These are phyloP conservation scores for Tetracentron sinense DNA, from an alignment of 164 flowering plant species.

Conservation along the genomic window DNA sequence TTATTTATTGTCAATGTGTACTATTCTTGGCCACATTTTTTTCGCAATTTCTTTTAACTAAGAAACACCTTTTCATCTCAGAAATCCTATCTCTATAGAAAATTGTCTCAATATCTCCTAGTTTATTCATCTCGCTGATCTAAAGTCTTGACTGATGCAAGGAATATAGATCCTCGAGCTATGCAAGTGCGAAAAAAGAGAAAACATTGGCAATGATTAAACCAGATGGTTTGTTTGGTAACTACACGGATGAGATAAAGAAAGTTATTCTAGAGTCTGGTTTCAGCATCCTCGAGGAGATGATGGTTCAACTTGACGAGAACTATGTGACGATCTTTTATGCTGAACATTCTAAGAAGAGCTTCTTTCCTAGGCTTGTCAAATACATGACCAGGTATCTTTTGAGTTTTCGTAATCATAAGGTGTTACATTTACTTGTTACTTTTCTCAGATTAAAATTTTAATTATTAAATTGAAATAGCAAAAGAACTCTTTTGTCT, in stretches of 20 bases:
- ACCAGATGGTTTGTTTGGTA: conserved; percentile 75
- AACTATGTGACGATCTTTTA: conserved; percentile 45
- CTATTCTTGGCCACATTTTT: too few relatives aligned
- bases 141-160: background rate
- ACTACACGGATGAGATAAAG: conserved; percentile 50
- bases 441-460: too few relatives aligned
- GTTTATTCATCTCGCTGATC: background rate
- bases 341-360: conserved; percentile 64
- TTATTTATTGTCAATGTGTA: too few relatives aligned
- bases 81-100: too few relatives aligned
- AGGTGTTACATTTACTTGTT: background rate
- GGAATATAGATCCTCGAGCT: conserved; percentile 29
- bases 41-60: too few relatives aligned
- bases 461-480: too few relatives aligned
- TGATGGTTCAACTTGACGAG: conserved; percentile 46
- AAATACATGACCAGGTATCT: conserved; percentile 81
- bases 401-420: background rate
- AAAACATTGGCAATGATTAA: conserved; percentile 80
- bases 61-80: too few relatives aligned
- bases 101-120: too few relatives aligned
- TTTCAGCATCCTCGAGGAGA: conserved; percentile 50
- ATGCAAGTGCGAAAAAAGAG: conserved; percentile 35
- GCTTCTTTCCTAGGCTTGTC: conserved; percentile 66
- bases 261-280: conserved; percentile 47
- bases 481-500: too few relatives aligned